Base-by-base conservation (phyloP, 768 basidiomycete genomes). In the Mycena leptocephala region DNA sequence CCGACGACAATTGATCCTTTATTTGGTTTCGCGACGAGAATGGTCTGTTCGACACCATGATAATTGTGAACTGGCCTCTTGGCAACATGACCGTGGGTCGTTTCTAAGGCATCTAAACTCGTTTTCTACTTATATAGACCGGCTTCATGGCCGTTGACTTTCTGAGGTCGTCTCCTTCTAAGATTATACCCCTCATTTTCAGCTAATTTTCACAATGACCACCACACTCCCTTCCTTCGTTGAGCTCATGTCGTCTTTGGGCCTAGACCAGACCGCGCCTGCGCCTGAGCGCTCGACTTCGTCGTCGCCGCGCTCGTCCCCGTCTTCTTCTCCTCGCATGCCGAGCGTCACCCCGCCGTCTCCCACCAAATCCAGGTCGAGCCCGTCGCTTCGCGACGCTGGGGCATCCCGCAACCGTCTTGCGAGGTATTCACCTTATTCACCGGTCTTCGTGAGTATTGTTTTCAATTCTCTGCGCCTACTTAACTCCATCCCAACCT, bases 171-270 rank as follows among this genome's bases (percentile, higher is more conserved):
- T 76, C 81, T 72, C 62, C 76, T 83, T 81, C 80, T 81, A 76
- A 76, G 39, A 72, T 72, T 85, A 85, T 84, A 84, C 82, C 83
- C 82, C 79, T 80, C 80, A 78, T 81, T 81, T 76, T 65, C 80
- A 79, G 77, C 79, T 79, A 81, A 75, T 82, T 79, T 77, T 75
- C 66, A 80, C 82, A 80, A 95, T 93, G 93, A 87, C 93, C 82
- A 85, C 94, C 82, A 85, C 94, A 81, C 92, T 96, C 80, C 95
- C 95, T 81, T 96, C 95, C 71, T 96, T 96, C 83, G 92, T 95
- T 73, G 93, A 96, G 86, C 94, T 96, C 83, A 95, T 96, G 95
- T 91, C 92, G 76, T 91, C 95, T 75, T 88, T 96, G 79, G 95
- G 94, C 77, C 88, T 96, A 84, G 92, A 94, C 78, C 89, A 89